Percentiles rank a stretch among this genome's conserved stretches.
Evolutionary conservation across 495 filamentous ascomycete species (phyloP).

Genomic region (Aeminium ludgeri): DNA sequence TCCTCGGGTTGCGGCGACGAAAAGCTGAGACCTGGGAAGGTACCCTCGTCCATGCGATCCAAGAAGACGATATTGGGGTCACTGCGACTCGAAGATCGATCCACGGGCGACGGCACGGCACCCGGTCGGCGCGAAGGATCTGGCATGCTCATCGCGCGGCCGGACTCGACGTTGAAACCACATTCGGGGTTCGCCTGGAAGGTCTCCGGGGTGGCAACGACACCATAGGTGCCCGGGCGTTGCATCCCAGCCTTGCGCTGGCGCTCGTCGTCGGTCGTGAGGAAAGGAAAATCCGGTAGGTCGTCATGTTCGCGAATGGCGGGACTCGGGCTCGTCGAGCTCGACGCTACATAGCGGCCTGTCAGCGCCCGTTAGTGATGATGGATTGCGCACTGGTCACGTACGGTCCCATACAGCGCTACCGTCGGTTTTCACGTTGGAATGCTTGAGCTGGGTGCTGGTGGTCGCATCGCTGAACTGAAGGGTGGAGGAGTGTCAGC

Average conservation of each 20-base stretch:
- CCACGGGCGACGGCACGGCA: no score
- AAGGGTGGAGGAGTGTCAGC: constrained; percentile 1
- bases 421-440: constrained; percentile 31
- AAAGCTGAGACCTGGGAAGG: background rate
- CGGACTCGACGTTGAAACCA: constrained; percentile 18
- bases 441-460: constrained; percentile 8
- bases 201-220: constrained; percentile 38
- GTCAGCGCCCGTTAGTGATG: no score
- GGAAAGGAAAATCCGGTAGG: constrained; percentile 35
- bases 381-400: no score
- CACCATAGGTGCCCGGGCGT: constrained; percentile 39
- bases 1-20: background rate
- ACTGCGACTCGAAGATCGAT: background rate
- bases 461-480: constrained; percentile 19
- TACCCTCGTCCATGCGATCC: constrained; percentile 13
- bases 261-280: constrained; percentile 44
- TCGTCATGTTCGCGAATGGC: constrained; percentile 12
- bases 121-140: no score
- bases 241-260: constrained; percentile 39
- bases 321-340: background rate
- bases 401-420: constrained; percentile 40
- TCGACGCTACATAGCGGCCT: background rate
- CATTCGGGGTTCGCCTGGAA: constrained; percentile 40
- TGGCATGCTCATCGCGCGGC: constrained; percentile 5
- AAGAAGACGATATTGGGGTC: constrained; percentile 13